Evolutionary conservation across 306 rosid species (phyloP).

Genomic region (Glycine tomentella): DNA sequence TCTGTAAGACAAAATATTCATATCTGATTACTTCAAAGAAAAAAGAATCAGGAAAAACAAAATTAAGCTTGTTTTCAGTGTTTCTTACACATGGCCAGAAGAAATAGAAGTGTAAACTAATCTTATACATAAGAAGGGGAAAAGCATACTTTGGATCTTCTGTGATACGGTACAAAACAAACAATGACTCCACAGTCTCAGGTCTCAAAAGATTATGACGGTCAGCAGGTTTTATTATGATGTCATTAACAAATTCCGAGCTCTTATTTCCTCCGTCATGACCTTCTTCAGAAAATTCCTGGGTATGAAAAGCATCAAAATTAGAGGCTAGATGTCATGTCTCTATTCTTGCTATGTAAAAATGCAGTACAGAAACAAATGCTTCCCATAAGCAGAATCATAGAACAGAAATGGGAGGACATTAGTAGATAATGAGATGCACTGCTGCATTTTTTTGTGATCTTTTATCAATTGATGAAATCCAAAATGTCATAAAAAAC

Average conservation of each 20-base stretch:
- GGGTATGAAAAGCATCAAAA: constrained; percentile 46
- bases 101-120: constrained; percentile 30
- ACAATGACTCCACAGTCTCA: constrained; percentile 92
- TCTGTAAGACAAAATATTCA: constrained; percentile 53
- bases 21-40: constrained; percentile 19
- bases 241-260: constrained; percentile 77
- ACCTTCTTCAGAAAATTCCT: constrained; percentile 85
- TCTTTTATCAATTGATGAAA: constrained; percentile 31
- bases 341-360: constrained; percentile 27
- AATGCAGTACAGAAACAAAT: neutral
- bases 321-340: constrained; percentile 49
- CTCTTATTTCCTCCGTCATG: constrained; percentile 91
- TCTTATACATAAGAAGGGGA: constrained; percentile 5
- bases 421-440: constrained; percentile 13
- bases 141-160: constrained; percentile 80
- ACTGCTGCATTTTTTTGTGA: neutral
- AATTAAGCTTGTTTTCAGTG: constrained; percentile 20
- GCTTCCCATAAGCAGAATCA: constrained; percentile 17
- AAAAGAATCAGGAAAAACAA: neutral
- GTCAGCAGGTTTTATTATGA: constrained; percentile 84
- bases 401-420: constrained; percentile 2
- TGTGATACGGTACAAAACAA: constrained; percentile 88
- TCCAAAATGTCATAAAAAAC: constrained; percentile 36
- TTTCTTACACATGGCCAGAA: constrained; percentile 18
- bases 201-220: constrained; percentile 98